phyloP scores from a whole-genome alignment of 257 asterid species.

The Solanum clarkiae region DNA sequence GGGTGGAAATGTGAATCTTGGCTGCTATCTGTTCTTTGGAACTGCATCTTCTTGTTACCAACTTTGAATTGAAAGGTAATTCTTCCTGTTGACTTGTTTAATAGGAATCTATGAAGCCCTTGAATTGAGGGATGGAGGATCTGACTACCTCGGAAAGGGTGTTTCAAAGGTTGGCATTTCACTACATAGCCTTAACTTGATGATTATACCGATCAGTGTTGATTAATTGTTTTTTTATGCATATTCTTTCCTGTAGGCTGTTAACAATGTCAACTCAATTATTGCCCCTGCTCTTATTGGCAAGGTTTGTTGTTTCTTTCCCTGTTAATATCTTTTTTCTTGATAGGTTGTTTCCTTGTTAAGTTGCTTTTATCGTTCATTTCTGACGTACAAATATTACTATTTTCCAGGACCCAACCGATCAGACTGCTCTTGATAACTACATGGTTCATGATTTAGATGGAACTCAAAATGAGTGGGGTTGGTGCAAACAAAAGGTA shows the following conservation, averaged over 20 bases:
- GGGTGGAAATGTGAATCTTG: neutral
- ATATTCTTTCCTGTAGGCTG: slow-evolving; percentile 35
- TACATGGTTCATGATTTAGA: slow-evolving; percentile 94
- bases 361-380: neutral
- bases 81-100: neutral
- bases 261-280: slow-evolving; percentile 68
- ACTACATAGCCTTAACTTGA: neutral
- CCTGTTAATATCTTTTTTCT: neutral
- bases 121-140: slow-evolving; percentile 96
- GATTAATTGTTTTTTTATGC: neutral
- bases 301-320: slow-evolving; percentile 49
- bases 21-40: neutral
- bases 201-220: neutral
- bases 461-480: slow-evolving; percentile 98
- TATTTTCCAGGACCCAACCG: slow-evolving; percentile 63
- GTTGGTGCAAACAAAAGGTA: slow-evolving; percentile 99
- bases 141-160: slow-evolving; percentile 97
- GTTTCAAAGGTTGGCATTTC: slow-evolving; percentile 57
- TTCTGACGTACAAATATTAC: neutral
- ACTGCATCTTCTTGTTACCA: neutral
- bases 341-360: neutral
- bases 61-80: neutral
- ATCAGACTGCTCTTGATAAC: slow-evolving; percentile 75
- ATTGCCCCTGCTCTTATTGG: slow-evolving; percentile 93
- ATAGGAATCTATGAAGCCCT: slow-evolving; percentile 93